phyloP scores from a whole-genome alignment of 441 rosid species.

The Arabidopsis lyrata region DNA sequence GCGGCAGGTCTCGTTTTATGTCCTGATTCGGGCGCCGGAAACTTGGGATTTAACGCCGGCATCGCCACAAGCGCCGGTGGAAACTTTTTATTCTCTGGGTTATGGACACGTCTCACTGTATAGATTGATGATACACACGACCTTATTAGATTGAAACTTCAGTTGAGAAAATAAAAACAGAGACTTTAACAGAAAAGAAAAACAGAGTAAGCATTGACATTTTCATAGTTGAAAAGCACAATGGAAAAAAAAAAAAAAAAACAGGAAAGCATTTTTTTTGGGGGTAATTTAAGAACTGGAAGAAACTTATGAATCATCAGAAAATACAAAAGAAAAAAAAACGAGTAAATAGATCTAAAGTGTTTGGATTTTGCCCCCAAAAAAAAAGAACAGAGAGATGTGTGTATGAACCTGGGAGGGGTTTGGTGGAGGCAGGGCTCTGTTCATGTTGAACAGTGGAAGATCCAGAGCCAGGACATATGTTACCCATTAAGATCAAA shows the following conservation, averaged over 20 bases:
- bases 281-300: background rate
- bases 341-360: background rate
- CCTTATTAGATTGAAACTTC: background rate
- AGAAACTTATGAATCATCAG: background rate
- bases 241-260: too few relatives aligned
- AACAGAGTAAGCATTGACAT: slow-evolving; percentile 21
- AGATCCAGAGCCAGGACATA: slow-evolving; percentile 52
- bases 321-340: background rate
- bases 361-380: background rate
- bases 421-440: slow-evolving; percentile 42
- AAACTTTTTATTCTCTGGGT: slow-evolving; percentile 11
- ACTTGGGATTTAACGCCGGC: slow-evolving; percentile 23
- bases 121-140: background rate
- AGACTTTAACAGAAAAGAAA: background rate
- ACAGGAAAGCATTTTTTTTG: background rate
- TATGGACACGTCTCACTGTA: slow-evolving; percentile 22
- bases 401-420: slow-evolving; percentile 49
- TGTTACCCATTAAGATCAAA: slow-evolving; percentile 62
- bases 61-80: slow-evolving; percentile 39
- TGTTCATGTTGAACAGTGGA: slow-evolving; percentile 44
- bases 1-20: background rate
- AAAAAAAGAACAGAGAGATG: background rate
- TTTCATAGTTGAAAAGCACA: background rate
- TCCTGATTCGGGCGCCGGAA: slow-evolving; percentile 15
- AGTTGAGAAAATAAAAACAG: background rate